Conservation (phyloP, 257 asterid species). For the Penstemon barbatus region DNA sequence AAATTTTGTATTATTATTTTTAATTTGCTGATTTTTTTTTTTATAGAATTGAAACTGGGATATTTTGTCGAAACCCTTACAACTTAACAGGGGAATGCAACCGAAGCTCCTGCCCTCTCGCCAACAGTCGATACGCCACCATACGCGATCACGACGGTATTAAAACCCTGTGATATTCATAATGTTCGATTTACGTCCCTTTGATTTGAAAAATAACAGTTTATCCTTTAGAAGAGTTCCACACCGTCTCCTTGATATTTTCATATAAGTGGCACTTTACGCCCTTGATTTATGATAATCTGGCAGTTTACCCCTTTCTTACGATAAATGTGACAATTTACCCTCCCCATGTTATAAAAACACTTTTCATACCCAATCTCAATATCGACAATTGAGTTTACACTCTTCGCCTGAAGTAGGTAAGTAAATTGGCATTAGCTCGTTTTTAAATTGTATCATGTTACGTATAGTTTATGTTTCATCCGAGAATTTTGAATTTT, state of each 20-base stretch:
- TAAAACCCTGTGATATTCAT: background rate
- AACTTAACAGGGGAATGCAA: conserved; percentile 90
- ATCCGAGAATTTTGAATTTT: conserved; percentile 13
- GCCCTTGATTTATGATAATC: no score
- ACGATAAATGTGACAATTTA: no score
- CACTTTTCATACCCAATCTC: no score
- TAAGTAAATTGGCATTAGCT: background rate
- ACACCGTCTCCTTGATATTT: no score
- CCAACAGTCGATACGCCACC: conserved; percentile 96
- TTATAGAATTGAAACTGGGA: conserved; percentile 76
- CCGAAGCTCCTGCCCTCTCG: conserved; percentile 97
- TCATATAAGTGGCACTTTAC: no score
- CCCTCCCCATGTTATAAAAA: no score
- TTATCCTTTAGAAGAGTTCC: no score
- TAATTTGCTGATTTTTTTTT: background rate
- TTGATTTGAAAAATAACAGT: background rate
- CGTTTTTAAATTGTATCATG: background rate
- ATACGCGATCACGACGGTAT: conserved; percentile 91
- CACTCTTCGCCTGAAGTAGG: no score
- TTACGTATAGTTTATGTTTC: background rate
- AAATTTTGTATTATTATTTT: background rate
- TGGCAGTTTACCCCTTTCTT: no score
- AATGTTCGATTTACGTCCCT: no score
- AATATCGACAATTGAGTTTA: no score
- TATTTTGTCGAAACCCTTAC: conserved; percentile 89